phyloP scores from a whole-genome alignment of 202 grass and related monocot genomes.

The Saccharum hybrid region DNA sequence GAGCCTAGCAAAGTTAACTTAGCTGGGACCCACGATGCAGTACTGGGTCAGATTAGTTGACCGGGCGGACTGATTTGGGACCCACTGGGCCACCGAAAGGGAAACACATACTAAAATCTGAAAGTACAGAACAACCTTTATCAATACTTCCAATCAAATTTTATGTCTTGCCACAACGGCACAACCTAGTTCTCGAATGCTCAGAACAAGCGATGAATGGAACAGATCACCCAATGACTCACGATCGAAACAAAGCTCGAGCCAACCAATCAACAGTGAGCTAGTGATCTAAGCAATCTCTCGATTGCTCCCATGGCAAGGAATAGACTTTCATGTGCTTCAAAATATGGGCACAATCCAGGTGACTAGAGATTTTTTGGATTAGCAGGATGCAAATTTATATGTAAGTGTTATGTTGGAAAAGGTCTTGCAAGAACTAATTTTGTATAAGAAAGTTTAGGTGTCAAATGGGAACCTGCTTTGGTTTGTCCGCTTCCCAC shows the following conservation, averaged over 20 bases:
- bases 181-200: neutral
- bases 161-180: neutral
- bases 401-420: neutral
- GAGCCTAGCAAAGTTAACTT: neutral
- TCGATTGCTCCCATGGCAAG: slow-evolving; percentile 32
- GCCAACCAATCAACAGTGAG: slow-evolving; percentile 34
- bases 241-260: neutral
- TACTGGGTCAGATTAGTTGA: slow-evolving; percentile 44
- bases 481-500: slow-evolving; percentile 63
- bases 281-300: slow-evolving; percentile 32
- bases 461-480: slow-evolving; percentile 51
- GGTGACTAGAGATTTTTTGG: neutral
- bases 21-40: slow-evolving; percentile 42
- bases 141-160: neutral
- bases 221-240: neutral
- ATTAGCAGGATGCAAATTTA: slow-evolving; percentile 24
- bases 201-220: neutral
- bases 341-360: neutral
- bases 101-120: neutral
- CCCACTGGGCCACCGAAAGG: neutral
- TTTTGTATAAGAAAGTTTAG: neutral
- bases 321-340: slow-evolving; percentile 23
- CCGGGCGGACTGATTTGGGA: slow-evolving; percentile 1
- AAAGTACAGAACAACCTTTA: neutral
- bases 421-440: neutral